Percentiles rank a stretch among this genome's conserved stretches.
Evolutionary conservation across 805 yeast species (phyloP).

Genomic region (Spathaspora passalidarum): DNA sequence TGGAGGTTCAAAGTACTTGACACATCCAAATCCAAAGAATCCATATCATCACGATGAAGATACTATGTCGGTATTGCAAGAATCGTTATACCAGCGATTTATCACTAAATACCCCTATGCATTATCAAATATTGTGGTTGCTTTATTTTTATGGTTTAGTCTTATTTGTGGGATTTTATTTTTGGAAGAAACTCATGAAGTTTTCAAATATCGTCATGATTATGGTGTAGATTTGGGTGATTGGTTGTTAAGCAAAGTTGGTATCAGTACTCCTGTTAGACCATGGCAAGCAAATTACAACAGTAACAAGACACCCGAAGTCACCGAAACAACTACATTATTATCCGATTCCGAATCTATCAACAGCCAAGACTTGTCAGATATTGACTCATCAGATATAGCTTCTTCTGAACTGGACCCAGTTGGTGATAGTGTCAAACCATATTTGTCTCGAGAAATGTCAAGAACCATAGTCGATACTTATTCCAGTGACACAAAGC

Average conservation of each 20-base stretch:
- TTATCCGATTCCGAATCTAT: conserved; percentile 4
- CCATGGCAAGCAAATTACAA: conserved; percentile 6
- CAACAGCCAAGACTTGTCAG: not conserved
- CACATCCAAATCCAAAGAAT: conserved; percentile 19
- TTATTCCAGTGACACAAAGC: conserved; percentile 10
- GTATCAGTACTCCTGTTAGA: conserved; percentile 12
- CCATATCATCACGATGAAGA: conserved; percentile 12
- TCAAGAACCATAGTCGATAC: conserved; percentile 15
- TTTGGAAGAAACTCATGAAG: conserved; percentile 32
- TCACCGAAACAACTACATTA: not conserved
- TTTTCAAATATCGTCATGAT: conserved; percentile 17
- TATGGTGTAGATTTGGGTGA: conserved; percentile 33
- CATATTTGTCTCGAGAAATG: conserved; percentile 9
- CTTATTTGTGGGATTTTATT: conserved; percentile 25
- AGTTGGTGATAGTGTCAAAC: conserved; percentile 7
- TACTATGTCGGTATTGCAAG: not conserved
- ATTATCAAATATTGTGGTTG: conserved; percentile 31
- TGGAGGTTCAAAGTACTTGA: conserved; percentile 27
- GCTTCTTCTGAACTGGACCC: not conserved
- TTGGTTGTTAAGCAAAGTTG: conserved; percentile 18
- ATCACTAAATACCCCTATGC: conserved; percentile 30
- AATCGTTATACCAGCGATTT: conserved; percentile 19
- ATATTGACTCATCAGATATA: not conserved
- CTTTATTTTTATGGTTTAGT: conserved; percentile 20
- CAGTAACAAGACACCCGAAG: not conserved